Evolutionary conservation across 2,329 filamentous ascomycete species (phyloP), one percentile per base, ranked within the genome.

Genomic region (Cadophora sp.): DNA sequence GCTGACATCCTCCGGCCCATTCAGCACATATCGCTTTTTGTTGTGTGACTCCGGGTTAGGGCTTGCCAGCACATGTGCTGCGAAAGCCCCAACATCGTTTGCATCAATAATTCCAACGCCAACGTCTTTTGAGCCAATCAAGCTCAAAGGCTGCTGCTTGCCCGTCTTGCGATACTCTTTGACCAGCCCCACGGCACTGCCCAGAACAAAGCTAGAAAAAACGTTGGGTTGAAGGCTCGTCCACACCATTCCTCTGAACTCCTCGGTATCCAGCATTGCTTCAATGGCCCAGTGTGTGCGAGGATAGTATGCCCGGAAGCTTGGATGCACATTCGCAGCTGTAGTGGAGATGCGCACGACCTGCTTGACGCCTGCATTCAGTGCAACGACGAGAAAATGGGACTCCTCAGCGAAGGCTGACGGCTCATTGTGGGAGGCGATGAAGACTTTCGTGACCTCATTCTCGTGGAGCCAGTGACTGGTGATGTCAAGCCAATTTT

Each of bases 261-360:
- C 79, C 0, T 78, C 76, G 37, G 79, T 76, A 62, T 69, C 66
- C 3, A 83, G 74, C 50, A 82, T 64, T 5, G 73, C 24, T 69
- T 83, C 81, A 22, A 83, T 79, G 0, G 81, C 81, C 80, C 80
- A 82, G 59, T 83, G 80, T 0, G 71, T 43, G 5, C 81, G 76
- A 3, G 77, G 60, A 63, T 83, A 82, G 69, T 79, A 82, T 0
- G 75, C 77, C 0, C 22, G 46, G 53, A 14, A 76, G 63, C 79
- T 77, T 0, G 81, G 79, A n/a, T 73, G 74, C 2, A 82, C 77
- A 26, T 80, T 79, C 0, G 76, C 71, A 1, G 77, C 77, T 0
- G 75, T 80, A 0, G 81, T 83, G 0, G 80, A 82, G 67, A 83
- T 80, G 0, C 80, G 78, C 4, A 83, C 80, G 11, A 83, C 76